phyloP scores from a whole-genome alignment of 345 rosid species.

The Populus davidiana region DNA sequence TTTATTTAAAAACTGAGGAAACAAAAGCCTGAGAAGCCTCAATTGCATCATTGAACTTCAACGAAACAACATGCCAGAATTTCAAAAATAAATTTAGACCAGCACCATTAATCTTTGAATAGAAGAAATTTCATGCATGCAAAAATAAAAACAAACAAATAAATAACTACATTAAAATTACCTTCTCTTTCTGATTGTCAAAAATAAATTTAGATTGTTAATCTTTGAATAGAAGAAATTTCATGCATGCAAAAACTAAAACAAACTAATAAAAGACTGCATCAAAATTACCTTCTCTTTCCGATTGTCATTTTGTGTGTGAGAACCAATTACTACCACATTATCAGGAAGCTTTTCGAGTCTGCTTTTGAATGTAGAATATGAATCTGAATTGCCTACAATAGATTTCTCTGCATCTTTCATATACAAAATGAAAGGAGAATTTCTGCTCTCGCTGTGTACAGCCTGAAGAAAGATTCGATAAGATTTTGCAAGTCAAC shows the following conservation, averaged over 20 bases:
- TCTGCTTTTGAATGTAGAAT: constrained; percentile 56
- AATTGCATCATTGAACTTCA: neutral
- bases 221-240: neutral
- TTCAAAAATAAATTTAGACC: neutral
- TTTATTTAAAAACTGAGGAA: neutral
- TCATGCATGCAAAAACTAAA: neutral
- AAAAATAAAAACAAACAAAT: neutral
- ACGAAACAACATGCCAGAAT: neutral
- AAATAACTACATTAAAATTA: constrained; percentile 19
- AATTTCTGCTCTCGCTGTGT: constrained; percentile 59
- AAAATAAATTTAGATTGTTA: neutral
- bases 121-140: neutral
- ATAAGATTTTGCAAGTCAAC: constrained; percentile 14
- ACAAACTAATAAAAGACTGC: neutral
- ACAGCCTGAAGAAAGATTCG: constrained; percentile 49
- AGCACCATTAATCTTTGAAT: neutral
- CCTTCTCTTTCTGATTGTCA: constrained; percentile 80
- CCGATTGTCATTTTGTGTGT: constrained; percentile 61
- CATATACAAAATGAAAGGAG: constrained; percentile 83
- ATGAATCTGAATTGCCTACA: constrained; percentile 64
- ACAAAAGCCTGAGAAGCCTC: neutral
- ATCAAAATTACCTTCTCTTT: constrained; percentile 74
- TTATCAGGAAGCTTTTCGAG: constrained; percentile 77
- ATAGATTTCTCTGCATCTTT: constrained; percentile 90
- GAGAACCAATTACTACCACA: constrained; percentile 74